phyloP scores from a whole-genome alignment of 257 asterid species.

The Lycium barbarum region DNA sequence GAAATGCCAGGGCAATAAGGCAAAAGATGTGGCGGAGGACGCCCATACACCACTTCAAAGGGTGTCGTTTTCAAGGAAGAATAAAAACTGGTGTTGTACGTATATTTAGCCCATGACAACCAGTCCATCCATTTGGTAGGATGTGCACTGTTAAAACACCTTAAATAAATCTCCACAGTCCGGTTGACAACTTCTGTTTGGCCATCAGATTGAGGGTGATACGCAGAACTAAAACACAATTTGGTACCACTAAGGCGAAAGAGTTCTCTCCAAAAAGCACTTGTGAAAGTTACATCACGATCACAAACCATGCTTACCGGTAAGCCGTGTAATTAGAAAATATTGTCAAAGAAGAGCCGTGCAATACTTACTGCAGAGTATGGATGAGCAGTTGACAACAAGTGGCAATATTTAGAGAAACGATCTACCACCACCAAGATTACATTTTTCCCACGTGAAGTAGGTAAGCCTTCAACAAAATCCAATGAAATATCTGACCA shows the following conservation, averaged over 20 bases:
- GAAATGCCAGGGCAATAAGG: neutral
- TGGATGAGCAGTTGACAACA: neutral
- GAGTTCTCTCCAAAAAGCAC: neutral
- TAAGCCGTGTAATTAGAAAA: conserved; percentile 1
- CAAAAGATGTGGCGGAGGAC: neutral
- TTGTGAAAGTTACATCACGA: neutral
- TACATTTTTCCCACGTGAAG: conserved; percentile 6
- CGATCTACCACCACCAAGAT: neutral
- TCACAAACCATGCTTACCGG: neutral
- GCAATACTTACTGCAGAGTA: neutral
- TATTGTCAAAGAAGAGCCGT: neutral
- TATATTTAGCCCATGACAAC: neutral
- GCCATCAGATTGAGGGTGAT: neutral
- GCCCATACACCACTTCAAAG: neutral
- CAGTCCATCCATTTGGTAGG: neutral
- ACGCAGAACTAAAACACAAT: neutral
- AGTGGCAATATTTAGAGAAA: conserved; percentile 12
- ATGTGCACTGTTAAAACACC: neutral
- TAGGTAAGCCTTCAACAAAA: neutral
- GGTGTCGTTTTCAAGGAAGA: neutral
- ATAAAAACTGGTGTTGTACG: neutral
- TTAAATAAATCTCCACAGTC: neutral
- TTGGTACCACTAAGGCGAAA: neutral
- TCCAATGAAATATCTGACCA: neutral
- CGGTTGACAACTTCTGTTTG: neutral